Conservation (phyloP, 352 stramenopile species). For the Elongisporangium anandrum region DNA sequence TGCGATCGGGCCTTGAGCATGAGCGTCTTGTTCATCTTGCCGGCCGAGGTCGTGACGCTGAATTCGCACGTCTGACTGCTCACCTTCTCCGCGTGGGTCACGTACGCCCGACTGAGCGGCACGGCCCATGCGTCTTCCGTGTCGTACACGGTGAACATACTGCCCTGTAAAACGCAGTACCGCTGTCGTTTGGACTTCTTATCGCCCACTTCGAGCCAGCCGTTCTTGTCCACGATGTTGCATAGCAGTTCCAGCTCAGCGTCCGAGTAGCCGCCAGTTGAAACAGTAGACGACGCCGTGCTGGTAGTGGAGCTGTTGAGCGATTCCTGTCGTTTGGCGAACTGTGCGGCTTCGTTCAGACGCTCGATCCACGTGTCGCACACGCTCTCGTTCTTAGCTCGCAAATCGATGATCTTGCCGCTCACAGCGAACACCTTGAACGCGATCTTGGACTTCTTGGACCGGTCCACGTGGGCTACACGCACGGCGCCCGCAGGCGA, state of each 20-base stretch:
- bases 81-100: slow-evolving; percentile 64
- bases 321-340: slow-evolving; percentile 75
- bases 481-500: slow-evolving; percentile 61
- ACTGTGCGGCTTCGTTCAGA: slow-evolving; percentile 56
- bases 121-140: slow-evolving; percentile 79
- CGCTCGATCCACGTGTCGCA: slow-evolving; percentile 74
- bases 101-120: slow-evolving; percentile 69
- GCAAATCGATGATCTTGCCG: slow-evolving; percentile 80
- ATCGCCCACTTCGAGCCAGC: slow-evolving; percentile 72
- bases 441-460: slow-evolving; percentile 69
- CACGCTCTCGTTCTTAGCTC: slow-evolving; percentile 71
- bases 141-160: slow-evolving; percentile 82
- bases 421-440: slow-evolving; percentile 83
- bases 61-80: slow-evolving; percentile 56
- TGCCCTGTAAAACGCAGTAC: slow-evolving; percentile 77
- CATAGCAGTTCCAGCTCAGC: slow-evolving; percentile 62
- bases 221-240: slow-evolving; percentile 79
- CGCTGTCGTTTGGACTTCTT: slow-evolving; percentile 69
- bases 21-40: slow-evolving; percentile 68
- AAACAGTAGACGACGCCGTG: slow-evolving; percentile 63
- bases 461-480: slow-evolving; percentile 73
- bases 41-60: slow-evolving; percentile 53
- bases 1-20: slow-evolving; percentile 61
- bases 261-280: slow-evolving; percentile 53
- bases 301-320: slow-evolving; percentile 70